Conservation (phyloP, 2,329 filamentous ascomycete genomes). For the Basipetospora chlamydospora region DNA sequence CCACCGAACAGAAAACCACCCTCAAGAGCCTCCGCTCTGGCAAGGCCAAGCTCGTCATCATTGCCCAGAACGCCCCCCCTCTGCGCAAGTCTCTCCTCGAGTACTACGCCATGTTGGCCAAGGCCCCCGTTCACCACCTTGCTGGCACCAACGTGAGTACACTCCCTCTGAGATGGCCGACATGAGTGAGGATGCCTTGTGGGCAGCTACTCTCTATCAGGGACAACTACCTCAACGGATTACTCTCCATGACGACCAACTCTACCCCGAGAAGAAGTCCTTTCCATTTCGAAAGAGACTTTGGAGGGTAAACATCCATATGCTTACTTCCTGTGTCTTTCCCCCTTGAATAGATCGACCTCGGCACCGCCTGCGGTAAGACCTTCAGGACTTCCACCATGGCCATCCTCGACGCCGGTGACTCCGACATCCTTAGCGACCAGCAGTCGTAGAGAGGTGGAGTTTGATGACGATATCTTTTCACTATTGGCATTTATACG, state of each 20-base stretch:
- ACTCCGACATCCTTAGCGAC: constrained; percentile 91
- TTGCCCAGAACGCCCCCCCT: constrained; percentile 85
- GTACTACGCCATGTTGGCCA: constrained; percentile 86
- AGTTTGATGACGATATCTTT: too few species aligned
- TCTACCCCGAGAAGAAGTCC: constrained; percentile 87
- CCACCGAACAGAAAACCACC: constrained; percentile 24
- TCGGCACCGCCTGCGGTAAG: constrained; percentile 97
- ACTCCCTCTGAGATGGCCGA: constrained; percentile 9
- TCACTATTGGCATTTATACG: constrained; percentile 22
- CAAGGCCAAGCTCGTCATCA: constrained; percentile 98
- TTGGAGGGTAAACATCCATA: constrained; percentile 62
- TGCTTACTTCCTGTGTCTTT: constrained; percentile 46
- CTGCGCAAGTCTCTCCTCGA: constrained; percentile 96
- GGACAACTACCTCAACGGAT: too few species aligned
- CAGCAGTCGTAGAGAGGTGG: constrained; percentile 46
- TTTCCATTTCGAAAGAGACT: constrained; percentile 47
- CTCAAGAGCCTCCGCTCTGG: constrained; percentile 84
- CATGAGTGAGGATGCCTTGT: too few species aligned
- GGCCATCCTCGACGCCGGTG: constrained; percentile 91
- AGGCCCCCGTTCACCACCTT: constrained; percentile 96
- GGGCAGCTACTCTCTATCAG: too few species aligned
- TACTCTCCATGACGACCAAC: too few species aligned
- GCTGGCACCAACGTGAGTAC: constrained; percentile 93
- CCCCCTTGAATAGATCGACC: constrained; percentile 64
- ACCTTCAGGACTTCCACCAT: constrained; percentile 97